Evolutionary conservation across 768 basidiomycete genomes (phyloP), one percentile per base, ranked within the genome.

Genomic region (Pisolithus tinctorius): DNA sequence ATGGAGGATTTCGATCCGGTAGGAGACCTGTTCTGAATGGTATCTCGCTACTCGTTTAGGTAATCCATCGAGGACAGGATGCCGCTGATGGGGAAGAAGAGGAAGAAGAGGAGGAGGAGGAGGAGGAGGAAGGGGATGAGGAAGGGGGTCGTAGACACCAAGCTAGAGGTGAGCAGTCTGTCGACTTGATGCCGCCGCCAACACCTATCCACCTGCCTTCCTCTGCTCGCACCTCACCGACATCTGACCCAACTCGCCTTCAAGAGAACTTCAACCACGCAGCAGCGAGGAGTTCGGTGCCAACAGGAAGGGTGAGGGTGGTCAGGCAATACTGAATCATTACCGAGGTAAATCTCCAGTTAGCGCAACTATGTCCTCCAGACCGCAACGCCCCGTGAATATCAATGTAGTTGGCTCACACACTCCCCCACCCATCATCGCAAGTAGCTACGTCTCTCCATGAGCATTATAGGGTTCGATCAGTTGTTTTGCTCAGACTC

Each of bases 1-100:
- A 88, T 89, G 88, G 88, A 90, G 64, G 87, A 90, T 63, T 91
- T 91, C 69, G 88, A 90, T 71, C 82, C 83, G 45, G 88, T 88
- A 67, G 56, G 81, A 29, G 3, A 23, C 36, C 50, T 49, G 48
- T 10, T 17, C 25, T 39, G 20, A 26, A 27, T 45, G 34, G 38
- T 17, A n/a, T 6, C 7, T 43, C 36, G 2, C 41, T 25, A 29
- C 48, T 31, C 16, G 1, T 49, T 26, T 14, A 39, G 27, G 45
- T 13, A 49, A 46, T 49, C 8, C n/a, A 49, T 58, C 34, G 13
- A 47, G 38, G 37, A 45, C 55, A 82, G 80, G 81, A 81, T 63
- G 74, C 70, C 9, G 70, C 66, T 30, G 79, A 77, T 25, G 72
- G 65, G 3, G 74, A 78, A 4, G 77, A 78, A 16, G 78, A 78